phyloP scores from a whole-genome alignment of 2,329 filamentous ascomycete species.

The Fusarium avenaceum region DNA sequence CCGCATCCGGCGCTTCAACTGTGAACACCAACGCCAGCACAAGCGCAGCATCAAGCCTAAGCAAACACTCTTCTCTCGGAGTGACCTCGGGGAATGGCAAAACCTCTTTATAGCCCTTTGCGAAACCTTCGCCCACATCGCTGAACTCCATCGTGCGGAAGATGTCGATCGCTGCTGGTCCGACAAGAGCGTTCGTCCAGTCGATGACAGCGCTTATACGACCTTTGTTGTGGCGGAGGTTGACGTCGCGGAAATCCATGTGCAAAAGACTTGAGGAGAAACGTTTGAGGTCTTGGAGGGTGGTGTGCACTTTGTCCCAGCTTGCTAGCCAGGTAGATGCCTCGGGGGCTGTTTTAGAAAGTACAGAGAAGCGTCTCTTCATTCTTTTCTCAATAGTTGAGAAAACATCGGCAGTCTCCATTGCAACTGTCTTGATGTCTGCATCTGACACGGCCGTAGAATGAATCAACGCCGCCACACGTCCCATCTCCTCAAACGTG shows the following conservation, averaged over 20 bases:
- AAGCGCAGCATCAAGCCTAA: conserved; percentile 22
- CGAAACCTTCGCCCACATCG: not conserved
- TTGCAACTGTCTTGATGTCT: not conserved
- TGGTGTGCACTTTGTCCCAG: not conserved
- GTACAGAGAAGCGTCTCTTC: conserved; percentile 3
- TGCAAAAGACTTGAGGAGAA: conserved; percentile 10
- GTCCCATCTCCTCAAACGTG: conserved; percentile 9
- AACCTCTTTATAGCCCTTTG: not conserved
- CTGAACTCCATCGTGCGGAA: conserved; percentile 24
- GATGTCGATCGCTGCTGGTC: conserved; percentile 11
- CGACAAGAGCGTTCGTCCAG: conserved; percentile 24
- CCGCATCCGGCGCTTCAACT: conserved; percentile 5
- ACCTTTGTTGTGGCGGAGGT: not conserved
- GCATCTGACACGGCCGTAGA: not conserved
- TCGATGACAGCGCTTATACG: conserved; percentile 18
- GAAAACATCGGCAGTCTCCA: not conserved
- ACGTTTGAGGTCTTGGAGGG: not conserved
- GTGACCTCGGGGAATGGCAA: rapidly evolving
- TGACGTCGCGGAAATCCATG: conserved; percentile 30
- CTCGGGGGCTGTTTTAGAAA: not conserved
- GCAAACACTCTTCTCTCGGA: not conserved
- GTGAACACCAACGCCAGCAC: conserved; percentile 21
- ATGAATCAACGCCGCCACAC: conserved; percentile 17
- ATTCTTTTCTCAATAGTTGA: conserved; percentile 16
- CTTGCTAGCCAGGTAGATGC: conserved; percentile 1